Evolutionary conservation across 441 rosid species (phyloP), one percentile per base, ranked within the genome.

Genomic region (Theobroma grandiflorum): DNA sequence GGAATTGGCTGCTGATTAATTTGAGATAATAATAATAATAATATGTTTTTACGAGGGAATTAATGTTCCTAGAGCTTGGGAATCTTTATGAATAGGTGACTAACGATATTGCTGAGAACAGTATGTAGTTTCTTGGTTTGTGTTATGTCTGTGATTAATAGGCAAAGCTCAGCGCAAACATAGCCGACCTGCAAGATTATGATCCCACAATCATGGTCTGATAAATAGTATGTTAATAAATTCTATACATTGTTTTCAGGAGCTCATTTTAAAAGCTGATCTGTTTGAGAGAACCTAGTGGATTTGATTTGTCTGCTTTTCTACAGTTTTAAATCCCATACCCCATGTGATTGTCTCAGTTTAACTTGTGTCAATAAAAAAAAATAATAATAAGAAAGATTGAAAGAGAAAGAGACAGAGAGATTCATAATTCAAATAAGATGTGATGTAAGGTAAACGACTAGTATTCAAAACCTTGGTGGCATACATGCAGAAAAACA

Each of bases 131-230:
- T 86, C 89, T 81, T 80, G 81, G 89, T 86, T 85, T 88, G 82
- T 87, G 86, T 61, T 80, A 81, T 92, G 97, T 89, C 90, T 82
- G 81, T 74, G 70, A 84, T 77, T 75, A 84, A 79, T 83, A 83
- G 91, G 87, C 92, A 88, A 81, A 69, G 74, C 82, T 83, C 90
- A 80, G 90, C 90, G 88, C 84, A 89, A 90, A 89, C 88, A 87
- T 86, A 89, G 94, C 95, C 90, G 89, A 86, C 86, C 85, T 86
- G 85, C 82, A 73, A 87, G 90, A 86, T 86, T 86, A 82, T 87
- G 88, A 87, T 87, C 93, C 88, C 90, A 78, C 70, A 85, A 84
- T 88, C 87, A 86, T 85, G 82, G 75, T 79, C 82, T 77, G 84
- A 82, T 74, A 65, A 69, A 71, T 50, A 50, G 4, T 16, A 15